These are phyloP conservation scores for Coccinonectria pachysandricola DNA, from an alignment of 2,329 filamentous ascomycete genomes.

Conservation along the genomic window DNA sequence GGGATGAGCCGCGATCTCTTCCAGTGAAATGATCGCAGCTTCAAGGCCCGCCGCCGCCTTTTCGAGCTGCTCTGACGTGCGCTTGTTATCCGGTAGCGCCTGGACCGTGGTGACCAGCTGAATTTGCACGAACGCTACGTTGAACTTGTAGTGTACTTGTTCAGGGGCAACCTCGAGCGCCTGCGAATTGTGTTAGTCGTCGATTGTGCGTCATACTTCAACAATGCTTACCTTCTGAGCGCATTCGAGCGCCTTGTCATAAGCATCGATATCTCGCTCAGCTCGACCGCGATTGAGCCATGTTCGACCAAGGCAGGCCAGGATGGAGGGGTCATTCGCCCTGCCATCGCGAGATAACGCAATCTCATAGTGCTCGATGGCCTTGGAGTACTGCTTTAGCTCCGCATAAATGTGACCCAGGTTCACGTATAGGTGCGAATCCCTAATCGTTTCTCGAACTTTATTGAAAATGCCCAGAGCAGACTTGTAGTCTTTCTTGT, in stretches of 20 bases:
- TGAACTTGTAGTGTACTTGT: slow-evolving; percentile 89
- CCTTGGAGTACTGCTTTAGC: slow-evolving; percentile 78
- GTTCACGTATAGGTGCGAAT: slow-evolving; percentile 83
- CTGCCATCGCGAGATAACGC: slow-evolving; percentile 72
- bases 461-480: slow-evolving; percentile 85
- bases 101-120: slow-evolving; percentile 80
- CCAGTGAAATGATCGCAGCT: slow-evolving; percentile 65
- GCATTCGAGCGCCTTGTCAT: slow-evolving; percentile 47
- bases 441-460: slow-evolving; percentile 80
- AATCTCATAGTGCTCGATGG: slow-evolving; percentile 89
- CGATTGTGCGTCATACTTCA: neutral
- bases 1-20: slow-evolving; percentile 51
- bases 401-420: slow-evolving; percentile 89
- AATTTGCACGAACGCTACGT: slow-evolving; percentile 94
- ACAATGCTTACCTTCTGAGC: slow-evolving; percentile 47
- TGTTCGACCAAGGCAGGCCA: slow-evolving; percentile 78
- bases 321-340: slow-evolving; percentile 61
- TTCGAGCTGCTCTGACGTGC: slow-evolving; percentile 71
- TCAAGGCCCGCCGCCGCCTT: slow-evolving; percentile 72
- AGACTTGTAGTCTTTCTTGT: slow-evolving; percentile 77
- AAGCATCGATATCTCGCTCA: slow-evolving; percentile 48
- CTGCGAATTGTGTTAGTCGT: slow-evolving; percentile 25
- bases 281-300: slow-evolving; percentile 72
- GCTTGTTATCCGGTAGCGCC: slow-evolving; percentile 61
- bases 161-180: slow-evolving; percentile 71